phyloP scores from a whole-genome alignment of 1,139 yeast species.

The Eremothecium coryli region DNA sequence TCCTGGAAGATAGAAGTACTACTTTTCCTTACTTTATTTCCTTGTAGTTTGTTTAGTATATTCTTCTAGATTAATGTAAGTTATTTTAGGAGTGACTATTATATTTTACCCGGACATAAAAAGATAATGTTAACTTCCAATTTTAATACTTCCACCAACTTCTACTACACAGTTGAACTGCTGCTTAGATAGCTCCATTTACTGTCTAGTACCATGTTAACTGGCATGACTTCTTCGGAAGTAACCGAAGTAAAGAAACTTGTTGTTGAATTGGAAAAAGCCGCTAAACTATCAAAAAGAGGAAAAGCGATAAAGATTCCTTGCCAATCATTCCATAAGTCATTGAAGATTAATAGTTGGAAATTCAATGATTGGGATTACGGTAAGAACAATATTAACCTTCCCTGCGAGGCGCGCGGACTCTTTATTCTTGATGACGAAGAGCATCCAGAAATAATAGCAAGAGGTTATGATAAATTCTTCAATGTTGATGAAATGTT shows the following conservation, averaged over 20 bases:
- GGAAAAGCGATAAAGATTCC: constrained; percentile 34
- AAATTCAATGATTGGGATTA: constrained; percentile 87
- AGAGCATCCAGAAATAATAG: constrained; percentile 39
- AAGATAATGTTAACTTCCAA: too few species aligned
- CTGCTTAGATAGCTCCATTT: too few species aligned
- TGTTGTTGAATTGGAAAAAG: constrained; percentile 25
- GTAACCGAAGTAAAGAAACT: constrained; percentile 17
- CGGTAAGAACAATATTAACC: constrained; percentile 40
- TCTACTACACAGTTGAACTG: too few species aligned
- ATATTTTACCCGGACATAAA: constrained; percentile 1
- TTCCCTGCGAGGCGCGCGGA: constrained; percentile 81
- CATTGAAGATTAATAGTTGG: constrained; percentile 45
- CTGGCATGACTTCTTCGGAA: too few species aligned
- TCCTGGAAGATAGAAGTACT: constrained; percentile 1
- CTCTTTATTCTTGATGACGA: constrained; percentile 50
- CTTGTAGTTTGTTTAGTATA: too few species aligned
- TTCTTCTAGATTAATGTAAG: too few species aligned
- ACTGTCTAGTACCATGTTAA: too few species aligned
- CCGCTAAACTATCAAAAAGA: constrained; percentile 23
- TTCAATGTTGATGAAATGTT: constrained; percentile 67
- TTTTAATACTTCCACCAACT: too few species aligned
- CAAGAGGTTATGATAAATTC: constrained; percentile 91
- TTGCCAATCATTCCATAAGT: constrained; percentile 30
- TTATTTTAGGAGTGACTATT: too few species aligned
- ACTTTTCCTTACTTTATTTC: background rate